Evolutionary conservation across 2,329 filamentous ascomycete genomes (phyloP).

Genomic region (Trichoderma sp.): DNA sequence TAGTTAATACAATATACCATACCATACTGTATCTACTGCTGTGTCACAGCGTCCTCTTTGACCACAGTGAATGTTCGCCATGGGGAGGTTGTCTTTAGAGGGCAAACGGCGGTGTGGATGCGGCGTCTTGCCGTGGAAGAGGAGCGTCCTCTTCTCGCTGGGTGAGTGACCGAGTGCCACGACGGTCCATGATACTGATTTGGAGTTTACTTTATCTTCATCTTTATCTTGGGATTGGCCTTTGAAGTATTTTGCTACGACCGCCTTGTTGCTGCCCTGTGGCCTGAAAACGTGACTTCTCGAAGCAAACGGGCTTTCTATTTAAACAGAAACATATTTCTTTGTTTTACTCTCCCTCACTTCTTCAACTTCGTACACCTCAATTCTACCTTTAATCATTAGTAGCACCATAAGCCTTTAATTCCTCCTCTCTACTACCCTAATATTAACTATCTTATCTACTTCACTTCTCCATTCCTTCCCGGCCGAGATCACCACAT

Average conservation of each 20-base stretch:
- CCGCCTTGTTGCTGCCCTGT: not conserved
- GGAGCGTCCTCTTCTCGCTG: not conserved
- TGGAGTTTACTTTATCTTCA: not conserved
- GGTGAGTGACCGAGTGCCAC: not conserved
- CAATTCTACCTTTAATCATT: not conserved
- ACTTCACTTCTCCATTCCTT: not conserved
- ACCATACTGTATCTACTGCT: not conserved
- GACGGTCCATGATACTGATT: not conserved
- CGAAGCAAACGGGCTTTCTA: not conserved
- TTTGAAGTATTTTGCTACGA: too few species aligned
- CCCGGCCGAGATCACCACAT: not conserved
- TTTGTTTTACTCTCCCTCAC: not conserved
- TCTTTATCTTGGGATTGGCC: not conserved
- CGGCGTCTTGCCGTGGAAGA: not conserved
- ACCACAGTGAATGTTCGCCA: not conserved
- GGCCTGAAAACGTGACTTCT: not conserved
- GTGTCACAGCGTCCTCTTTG: not conserved
- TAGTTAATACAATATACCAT: not conserved
- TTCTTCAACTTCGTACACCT: not conserved
- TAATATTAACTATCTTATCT: too few species aligned
- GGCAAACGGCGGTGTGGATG: constrained; percentile 7
- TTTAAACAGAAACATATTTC: not conserved
- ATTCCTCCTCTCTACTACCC: accelerated
- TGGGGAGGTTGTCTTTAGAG: not conserved
- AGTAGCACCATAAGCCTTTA: not conserved